Evolutionary conservation across 345 rosid genomes (phyloP).

Genomic region (Citrus glauca): DNA sequence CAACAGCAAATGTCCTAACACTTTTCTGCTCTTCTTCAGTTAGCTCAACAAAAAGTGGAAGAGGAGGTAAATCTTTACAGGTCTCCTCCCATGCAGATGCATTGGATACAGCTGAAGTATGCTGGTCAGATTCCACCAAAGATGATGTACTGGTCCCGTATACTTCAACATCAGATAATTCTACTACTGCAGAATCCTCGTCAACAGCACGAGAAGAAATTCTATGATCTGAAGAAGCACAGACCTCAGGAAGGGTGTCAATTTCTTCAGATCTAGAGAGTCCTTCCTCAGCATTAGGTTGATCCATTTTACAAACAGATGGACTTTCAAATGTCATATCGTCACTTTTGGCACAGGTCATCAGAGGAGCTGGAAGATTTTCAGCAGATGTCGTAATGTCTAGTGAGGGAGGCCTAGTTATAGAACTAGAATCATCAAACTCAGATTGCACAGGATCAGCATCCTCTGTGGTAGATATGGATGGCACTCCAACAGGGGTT

Average conservation of each 20-base stretch:
- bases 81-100: conserved; percentile 56
- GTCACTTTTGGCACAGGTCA: conserved; percentile 32
- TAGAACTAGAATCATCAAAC: conserved; percentile 44
- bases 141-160: conserved; percentile 39
- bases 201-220: conserved; percentile 46
- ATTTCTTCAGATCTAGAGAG: conserved; percentile 38
- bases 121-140: conserved; percentile 47
- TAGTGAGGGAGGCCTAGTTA: conserved; percentile 41
- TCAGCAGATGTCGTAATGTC: conserved; percentile 37
- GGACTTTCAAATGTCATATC: conserved; percentile 44
- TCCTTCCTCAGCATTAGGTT: conserved; percentile 45
- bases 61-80: conserved; percentile 54
- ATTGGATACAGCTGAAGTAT: conserved; percentile 38
- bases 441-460: conserved; percentile 35
- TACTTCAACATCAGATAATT: conserved; percentile 41
- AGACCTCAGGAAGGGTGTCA: conserved; percentile 32
- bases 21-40: conserved; percentile 48
- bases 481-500: conserved; percentile 42
- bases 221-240: conserved; percentile 42
- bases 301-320: conserved; percentile 34
- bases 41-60: conserved; percentile 73
- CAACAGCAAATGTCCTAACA: conserved; percentile 60
- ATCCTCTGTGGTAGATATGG: conserved; percentile 44
- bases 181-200: conserved; percentile 38
- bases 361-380: conserved; percentile 30